Evolutionary conservation across 1,139 yeast genomes (phyloP).

Genomic region (Protomyces gravidus): DNA sequence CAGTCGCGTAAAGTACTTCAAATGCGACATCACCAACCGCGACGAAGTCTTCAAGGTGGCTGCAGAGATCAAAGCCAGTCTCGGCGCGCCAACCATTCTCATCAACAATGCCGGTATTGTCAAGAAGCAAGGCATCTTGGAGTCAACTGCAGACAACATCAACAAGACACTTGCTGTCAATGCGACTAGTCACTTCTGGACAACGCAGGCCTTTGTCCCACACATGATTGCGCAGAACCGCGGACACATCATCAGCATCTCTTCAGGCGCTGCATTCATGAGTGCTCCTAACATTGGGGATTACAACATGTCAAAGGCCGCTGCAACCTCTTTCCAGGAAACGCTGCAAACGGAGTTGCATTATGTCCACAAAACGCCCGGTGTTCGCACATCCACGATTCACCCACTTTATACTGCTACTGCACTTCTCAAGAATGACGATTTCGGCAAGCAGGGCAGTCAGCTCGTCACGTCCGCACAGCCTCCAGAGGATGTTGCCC

Average conservation of each 20-base stretch:
- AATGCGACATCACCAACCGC: constrained; percentile 53
- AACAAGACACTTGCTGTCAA: constrained; percentile 51
- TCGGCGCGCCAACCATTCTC: constrained; percentile 49
- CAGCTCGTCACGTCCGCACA: neutral
- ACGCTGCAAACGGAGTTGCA: constrained; percentile 5
- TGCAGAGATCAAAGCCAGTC: constrained; percentile 39
- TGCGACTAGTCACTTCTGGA: constrained; percentile 53
- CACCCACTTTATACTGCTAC: constrained; percentile 9
- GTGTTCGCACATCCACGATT: constrained; percentile 5
- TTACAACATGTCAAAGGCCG: constrained; percentile 23
- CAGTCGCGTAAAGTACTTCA: constrained; percentile 39
- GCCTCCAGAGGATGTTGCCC: constrained; percentile 1
- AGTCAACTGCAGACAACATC: constrained; percentile 39
- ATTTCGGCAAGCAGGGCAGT: neutral
- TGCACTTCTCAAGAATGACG: neutral
- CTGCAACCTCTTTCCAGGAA: constrained; percentile 14
- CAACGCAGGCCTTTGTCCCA: constrained; percentile 48
- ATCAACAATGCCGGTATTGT: constrained; percentile 76
- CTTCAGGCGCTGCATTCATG: constrained; percentile 66
- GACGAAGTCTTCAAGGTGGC: constrained; percentile 41
- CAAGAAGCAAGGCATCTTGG: constrained; percentile 46
- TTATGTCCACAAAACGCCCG: constrained; percentile 3
- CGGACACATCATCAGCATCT: constrained; percentile 58
- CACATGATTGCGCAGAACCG: constrained; percentile 37
- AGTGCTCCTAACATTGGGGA: constrained; percentile 59